Base-by-base conservation (phyloP, 2,329 filamentous ascomycete species). In the Colletotrichum sp. region DNA sequence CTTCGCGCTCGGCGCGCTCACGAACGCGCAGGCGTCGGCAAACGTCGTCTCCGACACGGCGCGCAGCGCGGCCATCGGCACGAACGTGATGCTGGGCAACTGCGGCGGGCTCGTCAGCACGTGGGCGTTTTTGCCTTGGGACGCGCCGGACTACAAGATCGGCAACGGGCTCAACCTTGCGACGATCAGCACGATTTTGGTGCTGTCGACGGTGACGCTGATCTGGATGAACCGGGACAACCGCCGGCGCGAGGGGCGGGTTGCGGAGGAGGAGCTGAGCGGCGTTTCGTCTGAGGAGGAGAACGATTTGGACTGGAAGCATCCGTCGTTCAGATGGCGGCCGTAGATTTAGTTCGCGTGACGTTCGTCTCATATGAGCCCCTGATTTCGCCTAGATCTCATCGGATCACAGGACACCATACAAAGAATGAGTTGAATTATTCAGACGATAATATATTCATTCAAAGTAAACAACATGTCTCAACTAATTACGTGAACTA, bases 141-240 rank as follows among this genome's bases (percentile, higher is more conserved):
- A 95, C 79, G 89, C 79, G 0, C 93, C 93, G 0, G 84, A 94
- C 75, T 95, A 91, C 79, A 90, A 86, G 30, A 94, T 94, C 86
- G 94, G 93, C 1, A 95, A 95, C 80, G 93, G 93, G 0, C 81
- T 95, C 21, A 95, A 95, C 81, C 80, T 95, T 59, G 93, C 90
- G 0, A 92, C 91, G 0, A 87, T 88, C n/a, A 87, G 86, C n/a
- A 85, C 85, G 3, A 91, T 91, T 2, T 81, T 94, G 15, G 70
- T 95, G 2, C 71, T 89, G 5, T 86, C 87, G 7, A 86, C 88
- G 0, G 66, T 80, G 0, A 81, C 93, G 44, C 85, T 91, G 77
- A 78, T 89, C 2, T 95, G 91, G 90, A 94, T 94, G 88, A 86
- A 86, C 68, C 83, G 81, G 81, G 91, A 94, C 79, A 95, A 95